A percentile compares a stretch with the other conserved stretches of the same genome.
phyloP scores from a whole-genome alignment of 169 alveolate species.

The Plasmodium knowlesi region DNA sequence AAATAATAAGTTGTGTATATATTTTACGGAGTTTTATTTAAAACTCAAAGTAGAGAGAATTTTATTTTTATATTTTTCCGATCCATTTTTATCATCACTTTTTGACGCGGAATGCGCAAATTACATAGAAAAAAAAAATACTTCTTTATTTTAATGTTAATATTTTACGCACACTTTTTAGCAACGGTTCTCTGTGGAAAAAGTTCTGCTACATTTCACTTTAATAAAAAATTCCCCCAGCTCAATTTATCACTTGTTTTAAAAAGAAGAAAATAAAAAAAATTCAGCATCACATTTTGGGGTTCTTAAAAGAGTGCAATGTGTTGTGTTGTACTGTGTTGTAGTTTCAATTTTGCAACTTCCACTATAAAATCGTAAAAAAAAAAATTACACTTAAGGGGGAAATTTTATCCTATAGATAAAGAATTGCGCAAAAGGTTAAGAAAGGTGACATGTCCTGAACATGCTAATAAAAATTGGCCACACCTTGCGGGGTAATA shows the following conservation, averaged over 20 bases:
- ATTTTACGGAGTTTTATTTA: background rate
- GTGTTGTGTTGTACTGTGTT: background rate
- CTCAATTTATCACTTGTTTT: background rate
- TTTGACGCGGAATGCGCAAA: background rate
- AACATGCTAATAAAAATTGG: too few relatives aligned
- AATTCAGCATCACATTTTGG: background rate
- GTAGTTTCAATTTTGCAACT: background rate
- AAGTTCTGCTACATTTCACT: background rate
- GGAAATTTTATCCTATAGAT: too few relatives aligned
- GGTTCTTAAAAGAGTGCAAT: background rate
- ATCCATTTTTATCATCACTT: background rate
- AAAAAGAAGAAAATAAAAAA: background rate
- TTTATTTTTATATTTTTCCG: background rate
- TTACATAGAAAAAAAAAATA: background rate
- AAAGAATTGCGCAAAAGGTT: background rate
- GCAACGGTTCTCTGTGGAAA: background rate
- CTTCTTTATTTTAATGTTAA: background rate
- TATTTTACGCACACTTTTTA: background rate
- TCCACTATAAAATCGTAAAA: background rate
- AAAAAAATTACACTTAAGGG: background rate
- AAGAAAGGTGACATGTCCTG: background rate
- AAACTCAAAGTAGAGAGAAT: background rate
- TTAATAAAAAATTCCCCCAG: background rate
- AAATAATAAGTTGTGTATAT: background rate
- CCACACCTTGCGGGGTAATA: background rate